Evolutionary conservation across 352 stramenopile species (phyloP).

Genomic region (Globisporangium spinosum): DNA sequence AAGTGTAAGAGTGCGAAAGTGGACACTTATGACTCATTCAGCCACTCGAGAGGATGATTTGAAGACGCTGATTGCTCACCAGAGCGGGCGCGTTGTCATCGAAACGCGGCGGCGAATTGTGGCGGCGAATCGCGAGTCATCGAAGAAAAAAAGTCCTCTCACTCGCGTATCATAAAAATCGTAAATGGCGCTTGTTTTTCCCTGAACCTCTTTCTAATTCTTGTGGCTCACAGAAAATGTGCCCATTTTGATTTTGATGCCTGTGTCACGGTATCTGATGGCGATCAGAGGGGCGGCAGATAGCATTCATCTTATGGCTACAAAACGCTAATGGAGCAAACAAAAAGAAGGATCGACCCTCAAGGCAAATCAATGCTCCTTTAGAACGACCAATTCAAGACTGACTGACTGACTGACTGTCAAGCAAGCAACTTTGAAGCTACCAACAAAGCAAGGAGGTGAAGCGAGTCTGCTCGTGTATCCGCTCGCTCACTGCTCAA

Average conservation of each 20-base stretch:
- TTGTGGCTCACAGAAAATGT: neutral
- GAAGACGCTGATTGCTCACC: neutral
- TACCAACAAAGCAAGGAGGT: no score
- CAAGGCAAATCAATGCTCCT: no score
- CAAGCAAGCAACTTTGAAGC: no score
- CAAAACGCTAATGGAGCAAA: no score
- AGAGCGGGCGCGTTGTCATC: neutral
- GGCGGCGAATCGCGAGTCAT: neutral
- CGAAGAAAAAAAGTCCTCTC: neutral
- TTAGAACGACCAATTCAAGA: no score
- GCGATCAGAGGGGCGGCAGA: neutral
- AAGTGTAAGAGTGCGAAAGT: conserved; percentile 14
- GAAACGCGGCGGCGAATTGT: neutral
- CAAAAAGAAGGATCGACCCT: no score
- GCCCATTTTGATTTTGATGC: no score
- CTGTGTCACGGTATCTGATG: neutral
- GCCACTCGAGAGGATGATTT: neutral
- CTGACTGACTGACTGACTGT: no score
- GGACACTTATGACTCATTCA: no score
- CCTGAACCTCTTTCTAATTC: neutral
- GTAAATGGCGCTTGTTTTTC: neutral
- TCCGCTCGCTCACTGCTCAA: no score
- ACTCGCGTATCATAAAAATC: neutral
- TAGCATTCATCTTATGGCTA: neutral
- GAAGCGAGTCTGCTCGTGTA: no score